A percentile compares a stretch with the other conserved stretches of the same genome.
Conservation (phyloP, 192 early-diverging fungal genomes). For the Coemansia umbellata region DNA sequence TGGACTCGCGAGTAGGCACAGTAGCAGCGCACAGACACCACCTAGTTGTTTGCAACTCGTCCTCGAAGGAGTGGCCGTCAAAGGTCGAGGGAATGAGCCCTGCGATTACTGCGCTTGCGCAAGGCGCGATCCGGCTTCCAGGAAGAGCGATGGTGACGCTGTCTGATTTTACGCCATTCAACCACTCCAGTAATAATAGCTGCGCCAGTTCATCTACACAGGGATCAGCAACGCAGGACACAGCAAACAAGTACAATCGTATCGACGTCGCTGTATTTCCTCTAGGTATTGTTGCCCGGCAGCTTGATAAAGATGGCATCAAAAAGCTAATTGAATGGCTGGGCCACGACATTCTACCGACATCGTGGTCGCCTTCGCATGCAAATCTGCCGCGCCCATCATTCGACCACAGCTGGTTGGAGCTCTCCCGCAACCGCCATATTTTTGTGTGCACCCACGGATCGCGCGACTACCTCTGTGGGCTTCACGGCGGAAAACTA, state of each 20-base stretch:
- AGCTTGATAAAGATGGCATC: slow-evolving; percentile 33
- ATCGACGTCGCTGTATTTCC: slow-evolving; percentile 47
- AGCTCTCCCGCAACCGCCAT: slow-evolving; percentile 36
- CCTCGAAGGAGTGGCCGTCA: slow-evolving; percentile 40
- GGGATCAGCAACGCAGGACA: background rate
- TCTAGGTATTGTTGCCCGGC: slow-evolving; percentile 25
- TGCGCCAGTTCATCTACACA: background rate
- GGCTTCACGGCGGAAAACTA: slow-evolving; percentile 27
- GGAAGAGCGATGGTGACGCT: slow-evolving; percentile 46
- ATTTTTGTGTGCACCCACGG: slow-evolving; percentile 53
- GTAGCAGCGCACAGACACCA: slow-evolving; percentile 38
- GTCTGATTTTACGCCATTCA: slow-evolving; percentile 39
- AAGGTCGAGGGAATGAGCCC: slow-evolving; percentile 42
- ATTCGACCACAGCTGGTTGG: slow-evolving; percentile 45
- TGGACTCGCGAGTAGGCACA: slow-evolving; percentile 29
- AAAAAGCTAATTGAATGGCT: slow-evolving; percentile 29
- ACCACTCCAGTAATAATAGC: background rate
- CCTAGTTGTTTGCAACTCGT: slow-evolving; percentile 45
- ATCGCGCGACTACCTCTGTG: slow-evolving; percentile 37
- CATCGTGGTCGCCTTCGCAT: slow-evolving; percentile 21
- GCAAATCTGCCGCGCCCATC: slow-evolving; percentile 5
- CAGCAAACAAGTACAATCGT: slow-evolving; percentile 9
- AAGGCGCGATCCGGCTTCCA: slow-evolving; percentile 26
- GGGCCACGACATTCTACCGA: slow-evolving; percentile 20
- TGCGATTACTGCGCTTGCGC: slow-evolving; percentile 33